Evolutionary conservation across 1,284 basidiomycete genomes (phyloP), one percentile per base, ranked within the genome.

Genomic region (Trametes sp.): DNA sequence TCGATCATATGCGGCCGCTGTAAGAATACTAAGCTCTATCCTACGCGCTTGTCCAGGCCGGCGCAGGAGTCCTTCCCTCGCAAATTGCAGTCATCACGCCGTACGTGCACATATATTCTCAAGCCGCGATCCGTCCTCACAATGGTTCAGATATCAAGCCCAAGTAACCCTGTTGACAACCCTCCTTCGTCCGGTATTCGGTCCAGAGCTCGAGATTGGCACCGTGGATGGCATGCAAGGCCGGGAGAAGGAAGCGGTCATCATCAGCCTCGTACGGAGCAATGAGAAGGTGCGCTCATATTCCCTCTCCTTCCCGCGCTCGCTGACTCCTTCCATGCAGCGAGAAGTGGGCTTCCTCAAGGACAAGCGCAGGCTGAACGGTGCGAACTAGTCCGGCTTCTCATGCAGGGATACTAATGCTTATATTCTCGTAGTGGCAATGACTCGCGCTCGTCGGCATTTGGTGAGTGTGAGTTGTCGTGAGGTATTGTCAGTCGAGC

Each of bases 201-300:
- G 89, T 8, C 82, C 85, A 0, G 84, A 85, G 19, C 82, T 97
- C 4, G 95, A 96, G 67, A 94, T 96, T 53, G 95, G 95, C 1
- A 94, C 90, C 0, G 94, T 97, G 1, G 95, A 98, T 72, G 95
- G 94, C 0, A 92, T 97, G 87, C 96, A 98, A 78, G 95, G 96
- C 0, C 86, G 96, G 55, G 94, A 97, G 77, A 93, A 93, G 69
- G 92, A 98, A 59, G 94, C 94, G 0, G 87, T 98, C 46, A 87
- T 98, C 26, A 90, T 98, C 59, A 93, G 87, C 66, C 84, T 98
- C 6, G 95, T 97, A 1, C 82, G 96, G 46, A 95, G 93, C 69
- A 98, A 98, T 71, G 86, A 91, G 57, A 87, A 84, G 75, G 91
- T 89, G 64, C 11, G 33, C 41, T n/a, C 60, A 11, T 44, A 26